phyloP scores from a whole-genome alignment of 2,329 filamentous ascomycete genomes.

The Aotearoamyces nothofagi region DNA sequence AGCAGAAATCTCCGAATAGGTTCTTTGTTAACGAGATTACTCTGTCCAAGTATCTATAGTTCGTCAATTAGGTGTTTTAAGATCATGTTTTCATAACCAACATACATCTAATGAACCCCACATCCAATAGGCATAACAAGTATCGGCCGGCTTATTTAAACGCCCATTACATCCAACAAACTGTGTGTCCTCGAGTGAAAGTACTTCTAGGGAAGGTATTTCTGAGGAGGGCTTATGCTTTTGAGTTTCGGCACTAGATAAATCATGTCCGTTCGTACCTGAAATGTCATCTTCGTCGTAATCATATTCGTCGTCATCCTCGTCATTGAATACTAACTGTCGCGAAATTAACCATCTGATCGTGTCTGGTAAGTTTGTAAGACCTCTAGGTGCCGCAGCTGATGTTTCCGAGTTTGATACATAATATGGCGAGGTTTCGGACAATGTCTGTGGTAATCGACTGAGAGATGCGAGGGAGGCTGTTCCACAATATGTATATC shows the following conservation, averaged over 20 bases:
- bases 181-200: slow-evolving; percentile 13
- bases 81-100: no score
- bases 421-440: slow-evolving; percentile 1
- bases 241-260: no score
- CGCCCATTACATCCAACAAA: slow-evolving; percentile 75
- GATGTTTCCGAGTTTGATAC: slow-evolving; percentile 9
- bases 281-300: slow-evolving; percentile 28
- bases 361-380: slow-evolving; percentile 19
- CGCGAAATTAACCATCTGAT: slow-evolving; percentile 45
- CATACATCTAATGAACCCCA: slow-evolving; percentile 42
- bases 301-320: slow-evolving; percentile 25
- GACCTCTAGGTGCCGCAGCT: slow-evolving; percentile 13
- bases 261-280: slow-evolving; percentile 1
- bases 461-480: slow-evolving; percentile 57
- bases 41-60: slow-evolving; percentile 39
- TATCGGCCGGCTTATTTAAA: slow-evolving; percentile 82
- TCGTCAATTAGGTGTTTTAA: slow-evolving; percentile 3
- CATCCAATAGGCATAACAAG: slow-evolving; percentile 94
- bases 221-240: no score
- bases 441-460: slow-evolving; percentile 11
- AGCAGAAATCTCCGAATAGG: slow-evolving; percentile 67
- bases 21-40: slow-evolving; percentile 38
- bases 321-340: slow-evolving; percentile 44
- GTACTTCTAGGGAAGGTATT: slow-evolving; percentile 3
- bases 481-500: slow-evolving; percentile 82